Evolutionary conservation across 1,139 yeast genomes (phyloP).

Genomic region (Candida albicans): DNA sequence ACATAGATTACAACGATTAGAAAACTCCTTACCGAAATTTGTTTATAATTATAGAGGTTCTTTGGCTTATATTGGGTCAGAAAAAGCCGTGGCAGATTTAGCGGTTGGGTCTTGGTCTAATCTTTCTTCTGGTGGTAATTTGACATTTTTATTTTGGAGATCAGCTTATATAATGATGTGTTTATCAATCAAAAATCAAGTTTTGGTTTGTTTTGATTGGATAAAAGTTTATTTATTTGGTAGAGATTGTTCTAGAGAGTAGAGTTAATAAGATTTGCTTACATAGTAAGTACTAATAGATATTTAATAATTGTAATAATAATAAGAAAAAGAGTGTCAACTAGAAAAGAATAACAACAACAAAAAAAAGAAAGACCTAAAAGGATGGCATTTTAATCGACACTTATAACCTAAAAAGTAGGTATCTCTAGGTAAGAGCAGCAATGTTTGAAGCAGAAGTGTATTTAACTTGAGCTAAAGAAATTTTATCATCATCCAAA

Average conservation of each 20-base stretch:
- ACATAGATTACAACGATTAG: constrained; percentile 38
- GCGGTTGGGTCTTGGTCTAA: constrained; percentile 85
- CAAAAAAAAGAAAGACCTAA: background rate
- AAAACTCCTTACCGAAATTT: constrained; percentile 54
- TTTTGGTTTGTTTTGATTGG: constrained; percentile 86
- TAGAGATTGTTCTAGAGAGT: constrained; percentile 71
- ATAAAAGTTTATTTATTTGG: constrained; percentile 81
- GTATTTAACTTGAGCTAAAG: constrained; percentile 29
- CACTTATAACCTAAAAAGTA: background rate
- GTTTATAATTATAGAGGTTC: constrained; percentile 69
- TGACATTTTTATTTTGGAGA: constrained; percentile 91
- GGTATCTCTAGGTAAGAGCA: constrained; percentile 15
- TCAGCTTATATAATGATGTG: constrained; percentile 91
- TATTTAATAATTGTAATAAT: background rate
- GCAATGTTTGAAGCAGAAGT: constrained; percentile 13
- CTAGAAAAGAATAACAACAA: background rate
- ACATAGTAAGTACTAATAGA: background rate
- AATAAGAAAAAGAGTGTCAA: too few relatives aligned
- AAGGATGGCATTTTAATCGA: background rate
- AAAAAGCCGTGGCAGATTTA: constrained; percentile 89
- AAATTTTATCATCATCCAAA: constrained; percentile 26
- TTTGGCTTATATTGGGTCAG: constrained; percentile 81
- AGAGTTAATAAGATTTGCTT: constrained; percentile 9
- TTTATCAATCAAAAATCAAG: constrained; percentile 81
- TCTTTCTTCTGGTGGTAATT: constrained; percentile 76